A percentile compares a stretch with the other conserved stretches of the same genome.
Evolutionary conservation across 352 stramenopile genomes (phyloP).

Genomic region (Phytophthora colocasiae): DNA sequence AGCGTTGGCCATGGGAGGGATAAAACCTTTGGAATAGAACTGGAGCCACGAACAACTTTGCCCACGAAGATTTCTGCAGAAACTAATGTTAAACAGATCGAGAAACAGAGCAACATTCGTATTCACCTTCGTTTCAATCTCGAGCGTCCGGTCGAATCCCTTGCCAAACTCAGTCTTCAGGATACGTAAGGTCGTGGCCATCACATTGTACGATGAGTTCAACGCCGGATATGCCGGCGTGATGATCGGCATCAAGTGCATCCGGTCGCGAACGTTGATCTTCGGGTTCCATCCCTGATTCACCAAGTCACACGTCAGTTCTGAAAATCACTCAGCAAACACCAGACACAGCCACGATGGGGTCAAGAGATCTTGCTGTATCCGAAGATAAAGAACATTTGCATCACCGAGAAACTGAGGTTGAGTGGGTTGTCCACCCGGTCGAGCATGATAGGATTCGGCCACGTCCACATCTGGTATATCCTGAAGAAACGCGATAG

Average conservation of each 20-base stretch:
- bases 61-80: constrained; percentile 76
- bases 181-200: constrained; percentile 89
- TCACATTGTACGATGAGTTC: constrained; percentile 99
- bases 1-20: neutral
- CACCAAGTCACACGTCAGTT: constrained; percentile 24
- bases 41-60: constrained; percentile 76
- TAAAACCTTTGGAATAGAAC: constrained; percentile 81
- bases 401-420: constrained; percentile 71
- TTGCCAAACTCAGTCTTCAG: constrained; percentile 92
- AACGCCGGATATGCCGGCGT: constrained; percentile 98
- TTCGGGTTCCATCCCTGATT: constrained; percentile 91
- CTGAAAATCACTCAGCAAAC: neutral
- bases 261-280: constrained; percentile 81
- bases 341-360: constrained; percentile 6
- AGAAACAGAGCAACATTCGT: neutral
- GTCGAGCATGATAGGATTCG: constrained; percentile 93
- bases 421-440: constrained; percentile 54
- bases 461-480: constrained; percentile 96
- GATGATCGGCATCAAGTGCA: constrained; percentile 99
- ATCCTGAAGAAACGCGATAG: constrained; percentile 96
- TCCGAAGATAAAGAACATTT: constrained; percentile 5
- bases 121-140: constrained; percentile 86
- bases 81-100: constrained; percentile 7
- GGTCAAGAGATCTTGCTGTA: neutral
- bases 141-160: constrained; percentile 61